Evolutionary conservation across 768 basidiomycete species (phyloP), one percentile per base, ranked within the genome.

Genomic region (Rhizopogon vulgaris): DNA sequence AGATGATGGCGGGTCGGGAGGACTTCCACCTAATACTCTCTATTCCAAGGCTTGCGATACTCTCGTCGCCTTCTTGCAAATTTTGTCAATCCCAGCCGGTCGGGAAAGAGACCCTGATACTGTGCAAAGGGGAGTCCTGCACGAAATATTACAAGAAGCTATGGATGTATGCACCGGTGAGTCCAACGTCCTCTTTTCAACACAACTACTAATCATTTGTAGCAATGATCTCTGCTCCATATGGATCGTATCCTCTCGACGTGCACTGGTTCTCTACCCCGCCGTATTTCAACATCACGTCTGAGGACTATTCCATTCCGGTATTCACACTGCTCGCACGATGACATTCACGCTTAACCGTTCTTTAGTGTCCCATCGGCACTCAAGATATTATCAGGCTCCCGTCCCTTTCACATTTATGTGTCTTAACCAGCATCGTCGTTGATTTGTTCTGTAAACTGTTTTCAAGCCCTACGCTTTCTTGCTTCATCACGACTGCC

Each of bases 401-500:
- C 25, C 67, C 71, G 17, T 68, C 63, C 47, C 54, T 69, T 10
- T 62, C 71, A 24, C 74, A 76, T 42, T 58, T 82, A 7, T 68
- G 77, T 4, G 62, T 73, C 3, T 74, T 85, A 51, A 66, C 80
- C 41, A 71, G 72, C 32, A 65, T 77, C 32, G 60, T 80, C 22
- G 60, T 78, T 17, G 73, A 79, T 36, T 61, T 80, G 12, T 57
- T 79, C 22, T 64, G 71, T 28, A 71, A 68, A 46, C 62, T 74
- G 2, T 52, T 84, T 41, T 67, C 64, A 38, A 73, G 75, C 3
- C 60, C 75, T 1, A 63, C 78, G 11, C 69, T 71, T 39, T 74
- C 71, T 11, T 73, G 75, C 32, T 77, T 76, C 68, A 78, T 81
- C 46, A 68, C 83, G 8, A 60, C 64, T 14, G 80, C 85, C 57